Percentiles rank a stretch among this genome's conserved stretches.
Conservation (phyloP, 2,329 filamentous ascomycete genomes). For the Trichoderma atroviride region DNA sequence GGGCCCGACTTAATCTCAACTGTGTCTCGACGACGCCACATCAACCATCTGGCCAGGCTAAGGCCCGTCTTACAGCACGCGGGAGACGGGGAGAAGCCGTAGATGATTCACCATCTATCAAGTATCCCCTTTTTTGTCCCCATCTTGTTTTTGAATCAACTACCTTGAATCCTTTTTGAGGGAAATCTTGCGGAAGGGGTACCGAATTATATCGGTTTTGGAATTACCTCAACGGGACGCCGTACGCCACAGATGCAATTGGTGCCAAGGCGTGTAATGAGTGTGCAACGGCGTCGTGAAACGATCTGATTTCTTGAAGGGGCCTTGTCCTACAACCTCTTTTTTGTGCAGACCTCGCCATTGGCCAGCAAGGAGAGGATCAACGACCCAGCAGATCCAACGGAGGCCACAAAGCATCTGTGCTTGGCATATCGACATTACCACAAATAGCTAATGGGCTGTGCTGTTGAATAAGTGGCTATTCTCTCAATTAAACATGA, state of each 20-base stretch:
- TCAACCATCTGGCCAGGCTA: constrained; percentile 4
- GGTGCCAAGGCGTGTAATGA: not conserved
- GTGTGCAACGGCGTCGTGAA: not conserved
- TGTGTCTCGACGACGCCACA: constrained; percentile 13
- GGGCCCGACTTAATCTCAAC: constrained; percentile 14
- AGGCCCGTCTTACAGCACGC: constrained; percentile 5
- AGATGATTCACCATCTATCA: constrained; percentile 9
- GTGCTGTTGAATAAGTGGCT: not conserved
- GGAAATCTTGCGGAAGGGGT: not conserved
- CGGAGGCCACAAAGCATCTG: not conserved
- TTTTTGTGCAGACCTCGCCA: not conserved
- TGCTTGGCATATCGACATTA: not conserved
- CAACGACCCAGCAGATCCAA: constrained; percentile 5
- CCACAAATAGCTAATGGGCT: not conserved
- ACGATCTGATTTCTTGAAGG: constrained; percentile 19
- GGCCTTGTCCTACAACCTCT: constrained; percentile 8
- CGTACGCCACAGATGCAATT: constrained; percentile 1
- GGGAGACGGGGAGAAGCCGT: not conserved
- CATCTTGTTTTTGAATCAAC: not conserved
- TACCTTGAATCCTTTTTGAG: not conserved
- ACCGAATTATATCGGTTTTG: not conserved
- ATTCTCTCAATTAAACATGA: not conserved
- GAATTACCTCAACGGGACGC: not conserved
- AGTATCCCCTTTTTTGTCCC: not conserved
- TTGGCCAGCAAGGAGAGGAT: constrained; percentile 2